Conservation (phyloP, 129 eudicot species). For the Helianthus tuberosus region DNA sequence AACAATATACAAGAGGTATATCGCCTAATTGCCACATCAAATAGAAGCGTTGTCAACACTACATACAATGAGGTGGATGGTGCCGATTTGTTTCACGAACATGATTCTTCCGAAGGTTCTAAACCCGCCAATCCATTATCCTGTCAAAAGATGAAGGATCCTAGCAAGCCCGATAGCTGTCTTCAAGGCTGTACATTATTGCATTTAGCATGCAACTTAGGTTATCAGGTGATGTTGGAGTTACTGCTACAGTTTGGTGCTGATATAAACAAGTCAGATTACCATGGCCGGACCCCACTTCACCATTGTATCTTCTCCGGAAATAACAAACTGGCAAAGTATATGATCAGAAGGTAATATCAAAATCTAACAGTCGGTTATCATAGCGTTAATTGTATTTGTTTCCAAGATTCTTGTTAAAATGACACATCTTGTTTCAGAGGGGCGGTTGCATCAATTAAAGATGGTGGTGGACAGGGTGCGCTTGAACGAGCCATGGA, state of each 20-base stretch:
- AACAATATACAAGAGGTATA: conserved; percentile 72
- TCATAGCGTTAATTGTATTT: background rate
- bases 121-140: conserved; percentile 42
- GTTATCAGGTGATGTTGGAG: conserved; percentile 77
- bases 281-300: conserved; percentile 87
- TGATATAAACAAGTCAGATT: conserved; percentile 77
- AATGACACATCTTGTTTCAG: conserved; percentile 39
- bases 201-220: conserved; percentile 80
- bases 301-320: conserved; percentile 77
- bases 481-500: conserved; percentile 97
- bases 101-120: conserved; percentile 22
- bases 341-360: conserved; percentile 82
- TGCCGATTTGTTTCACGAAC: conserved; percentile 41
- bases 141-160: conserved; percentile 48
- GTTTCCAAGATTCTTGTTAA: background rate
- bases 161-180: conserved; percentile 55
- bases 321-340: conserved; percentile 76
- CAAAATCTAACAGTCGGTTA: background rate
- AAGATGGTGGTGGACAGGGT: conserved; percentile 80
- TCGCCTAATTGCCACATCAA: conserved; percentile 59
- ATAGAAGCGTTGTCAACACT: conserved; percentile 59
- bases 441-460: conserved; percentile 76
- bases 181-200: conserved; percentile 79
- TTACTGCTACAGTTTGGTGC: conserved; percentile 89
- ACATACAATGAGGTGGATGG: conserved; percentile 61